These are phyloP conservation scores for Quercus ilex DNA, from an alignment of 306 rosid genomes.

Conservation along the genomic window DNA sequence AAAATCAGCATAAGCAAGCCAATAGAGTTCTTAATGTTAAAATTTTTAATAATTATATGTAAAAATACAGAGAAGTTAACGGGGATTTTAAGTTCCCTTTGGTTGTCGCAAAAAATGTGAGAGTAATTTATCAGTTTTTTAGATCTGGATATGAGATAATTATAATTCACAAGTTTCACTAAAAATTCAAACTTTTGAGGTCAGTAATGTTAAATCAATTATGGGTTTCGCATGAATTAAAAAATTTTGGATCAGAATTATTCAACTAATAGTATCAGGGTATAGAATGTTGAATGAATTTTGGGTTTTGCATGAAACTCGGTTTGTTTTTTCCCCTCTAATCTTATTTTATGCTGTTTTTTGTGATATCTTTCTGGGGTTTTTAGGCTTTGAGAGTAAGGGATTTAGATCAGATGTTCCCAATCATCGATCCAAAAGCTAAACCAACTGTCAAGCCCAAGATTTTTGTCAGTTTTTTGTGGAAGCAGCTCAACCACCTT, in stretches of 20 bases:
- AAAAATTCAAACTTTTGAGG: neutral
- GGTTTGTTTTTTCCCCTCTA: neutral
- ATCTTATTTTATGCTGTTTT: neutral
- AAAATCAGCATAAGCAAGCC: neutral
- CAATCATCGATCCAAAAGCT: constrained; percentile 65
- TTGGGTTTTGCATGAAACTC: neutral
- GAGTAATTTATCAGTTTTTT: neutral
- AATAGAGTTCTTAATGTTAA: neutral
- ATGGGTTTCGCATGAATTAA: neutral
- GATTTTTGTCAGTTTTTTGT: constrained; percentile 69
- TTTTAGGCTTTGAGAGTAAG: constrained; percentile 49
- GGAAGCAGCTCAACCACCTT: constrained; percentile 94
- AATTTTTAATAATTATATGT: too few species aligned
- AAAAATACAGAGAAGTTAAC: neutral
- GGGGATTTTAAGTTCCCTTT: neutral
- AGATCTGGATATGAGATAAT: neutral
- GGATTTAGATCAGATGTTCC: constrained; percentile 66
- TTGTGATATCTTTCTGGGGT: neutral
- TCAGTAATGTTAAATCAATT: neutral
- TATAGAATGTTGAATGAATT: neutral
- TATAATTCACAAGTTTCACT: neutral
- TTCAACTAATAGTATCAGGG: neutral
- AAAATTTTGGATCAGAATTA: neutral
- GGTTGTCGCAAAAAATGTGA: neutral
- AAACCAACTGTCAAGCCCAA: constrained; percentile 72